Conservation (phyloP, 83 land plant species). For the Isoetes engelmannii region DNA sequence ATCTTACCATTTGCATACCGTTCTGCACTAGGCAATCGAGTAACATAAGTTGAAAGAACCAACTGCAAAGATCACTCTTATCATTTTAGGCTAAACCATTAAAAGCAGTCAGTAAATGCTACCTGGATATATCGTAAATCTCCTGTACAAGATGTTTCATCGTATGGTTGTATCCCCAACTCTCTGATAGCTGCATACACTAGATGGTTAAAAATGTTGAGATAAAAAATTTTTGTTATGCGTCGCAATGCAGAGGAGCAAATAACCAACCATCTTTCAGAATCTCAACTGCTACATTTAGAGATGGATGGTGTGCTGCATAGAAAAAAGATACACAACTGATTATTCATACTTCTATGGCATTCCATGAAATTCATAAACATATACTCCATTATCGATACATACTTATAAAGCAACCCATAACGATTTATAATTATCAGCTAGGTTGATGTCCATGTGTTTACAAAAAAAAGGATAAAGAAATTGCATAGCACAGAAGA, state of each 20-base stretch:
- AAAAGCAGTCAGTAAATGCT: slow-evolving; percentile 5
- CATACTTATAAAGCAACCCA: background rate
- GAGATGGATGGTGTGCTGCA: slow-evolving; percentile 94
- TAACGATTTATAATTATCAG: background rate
- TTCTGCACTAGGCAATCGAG: slow-evolving; percentile 66
- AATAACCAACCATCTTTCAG: slow-evolving; percentile 58
- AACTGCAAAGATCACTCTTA: slow-evolving; percentile 37
- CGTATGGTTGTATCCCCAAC: slow-evolving; percentile 74
- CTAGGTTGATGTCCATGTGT: background rate
- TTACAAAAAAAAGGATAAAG: background rate
- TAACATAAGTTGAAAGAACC: slow-evolving; percentile 79
- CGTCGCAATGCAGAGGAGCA: background rate
- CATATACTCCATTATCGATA: background rate
- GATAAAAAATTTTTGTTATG: background rate
- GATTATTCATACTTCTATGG: background rate
- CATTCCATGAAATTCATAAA: background rate
- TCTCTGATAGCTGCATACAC: slow-evolving; percentile 47
- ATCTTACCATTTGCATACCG: slow-evolving; percentile 63
- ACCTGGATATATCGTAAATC: slow-evolving; percentile 94
- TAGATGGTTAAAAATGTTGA: background rate
- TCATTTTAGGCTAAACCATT: background rate
- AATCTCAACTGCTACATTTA: slow-evolving; percentile 72
- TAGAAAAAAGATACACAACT: background rate
- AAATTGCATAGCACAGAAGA: background rate
- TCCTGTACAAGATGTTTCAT: slow-evolving; percentile 72